Percentiles rank a stretch among this genome's conserved stretches.
phyloP scores from a whole-genome alignment of 345 rosid genomes.

The Euphorbia lathyris region DNA sequence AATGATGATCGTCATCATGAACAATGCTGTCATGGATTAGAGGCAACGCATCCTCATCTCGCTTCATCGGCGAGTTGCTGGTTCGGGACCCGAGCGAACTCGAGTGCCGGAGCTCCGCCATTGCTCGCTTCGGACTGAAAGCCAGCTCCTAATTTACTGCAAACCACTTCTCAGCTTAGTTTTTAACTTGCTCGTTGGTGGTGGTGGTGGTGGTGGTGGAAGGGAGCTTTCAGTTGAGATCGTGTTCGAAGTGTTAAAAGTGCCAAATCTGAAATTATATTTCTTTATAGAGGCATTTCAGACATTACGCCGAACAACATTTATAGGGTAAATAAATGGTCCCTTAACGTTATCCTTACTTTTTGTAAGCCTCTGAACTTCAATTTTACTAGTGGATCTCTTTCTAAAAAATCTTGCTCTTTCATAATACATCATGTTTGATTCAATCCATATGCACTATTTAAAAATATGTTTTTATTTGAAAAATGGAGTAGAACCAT shows the following conservation, averaged over 20 bases:
- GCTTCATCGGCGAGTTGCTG: conserved; percentile 79
- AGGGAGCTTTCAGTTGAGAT: conserved; percentile 1
- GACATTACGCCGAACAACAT: too few species aligned
- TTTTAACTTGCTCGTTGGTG: neutral
- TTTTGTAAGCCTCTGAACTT: too few species aligned
- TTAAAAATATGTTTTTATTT: too few species aligned
- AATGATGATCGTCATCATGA: conserved; percentile 49
- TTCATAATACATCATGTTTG: too few species aligned
- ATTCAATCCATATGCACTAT: too few species aligned
- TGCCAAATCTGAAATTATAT: neutral
- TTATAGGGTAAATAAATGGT: too few species aligned
- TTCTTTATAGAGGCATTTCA: neutral
- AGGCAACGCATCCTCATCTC: conserved; percentile 82
- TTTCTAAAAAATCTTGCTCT: too few species aligned
- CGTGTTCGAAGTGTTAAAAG: neutral
- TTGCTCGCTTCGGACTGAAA: conserved; percentile 55
- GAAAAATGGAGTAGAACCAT: too few species aligned
- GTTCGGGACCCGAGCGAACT: conserved; percentile 83
- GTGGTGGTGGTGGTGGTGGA: neutral
- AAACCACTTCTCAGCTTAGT: neutral
- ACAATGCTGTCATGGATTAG: conserved; percentile 54
- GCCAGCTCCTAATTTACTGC: conserved; percentile 18
- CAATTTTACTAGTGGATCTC: too few species aligned
- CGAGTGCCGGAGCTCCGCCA: conserved; percentile 97
- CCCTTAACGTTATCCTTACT: too few species aligned